These are phyloP conservation scores for Xylaria sp. DNA, from an alignment of 2,329 filamentous ascomycete species.

Conservation along the genomic window DNA sequence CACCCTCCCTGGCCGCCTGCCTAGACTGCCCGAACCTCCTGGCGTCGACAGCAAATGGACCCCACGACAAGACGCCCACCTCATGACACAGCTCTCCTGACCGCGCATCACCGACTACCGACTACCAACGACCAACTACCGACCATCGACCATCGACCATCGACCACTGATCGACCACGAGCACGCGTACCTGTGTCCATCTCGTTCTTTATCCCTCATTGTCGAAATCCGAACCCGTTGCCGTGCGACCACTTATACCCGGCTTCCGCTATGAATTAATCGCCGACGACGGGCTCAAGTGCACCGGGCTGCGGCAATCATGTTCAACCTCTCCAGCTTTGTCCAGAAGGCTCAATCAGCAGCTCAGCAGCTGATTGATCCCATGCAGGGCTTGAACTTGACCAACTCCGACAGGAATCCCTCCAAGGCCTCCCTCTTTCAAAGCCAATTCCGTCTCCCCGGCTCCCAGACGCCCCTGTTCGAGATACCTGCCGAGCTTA, in stretches of 20 bases:
- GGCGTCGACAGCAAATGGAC: constrained; percentile 3
- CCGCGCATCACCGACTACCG: neutral
- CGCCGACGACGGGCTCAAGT: constrained; percentile 37
- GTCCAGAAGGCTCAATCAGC: constrained; percentile 78
- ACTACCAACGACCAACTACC: neutral
- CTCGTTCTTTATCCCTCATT: neutral
- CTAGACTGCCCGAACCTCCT: neutral
- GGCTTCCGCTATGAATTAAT: constrained; percentile 40
- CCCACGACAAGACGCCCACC: constrained; percentile 16
- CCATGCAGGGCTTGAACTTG: constrained; percentile 75
- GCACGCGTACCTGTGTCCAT: neutral
- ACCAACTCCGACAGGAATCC: constrained; percentile 79
- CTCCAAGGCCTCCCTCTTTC: constrained; percentile 91
- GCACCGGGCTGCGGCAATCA: constrained; percentile 46
- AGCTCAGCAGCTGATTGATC: constrained; percentile 90
- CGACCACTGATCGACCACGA: too few species aligned
- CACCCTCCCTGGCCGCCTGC: constrained; percentile 1
- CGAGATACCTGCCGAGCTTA: constrained; percentile 96
- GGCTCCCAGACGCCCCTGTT: constrained; percentile 90
- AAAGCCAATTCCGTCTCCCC: constrained; percentile 94
- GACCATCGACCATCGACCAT: neutral
- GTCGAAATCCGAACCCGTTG: neutral
- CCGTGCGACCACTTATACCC: neutral
- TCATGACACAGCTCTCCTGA: constrained; percentile 11
- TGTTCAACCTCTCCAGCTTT: constrained; percentile 74